Evolutionary conservation across 2,329 filamentous ascomycete species (phyloP), one percentile per base, ranked within the genome.

Genomic region (Aspergillus brunneoviolaceus): DNA sequence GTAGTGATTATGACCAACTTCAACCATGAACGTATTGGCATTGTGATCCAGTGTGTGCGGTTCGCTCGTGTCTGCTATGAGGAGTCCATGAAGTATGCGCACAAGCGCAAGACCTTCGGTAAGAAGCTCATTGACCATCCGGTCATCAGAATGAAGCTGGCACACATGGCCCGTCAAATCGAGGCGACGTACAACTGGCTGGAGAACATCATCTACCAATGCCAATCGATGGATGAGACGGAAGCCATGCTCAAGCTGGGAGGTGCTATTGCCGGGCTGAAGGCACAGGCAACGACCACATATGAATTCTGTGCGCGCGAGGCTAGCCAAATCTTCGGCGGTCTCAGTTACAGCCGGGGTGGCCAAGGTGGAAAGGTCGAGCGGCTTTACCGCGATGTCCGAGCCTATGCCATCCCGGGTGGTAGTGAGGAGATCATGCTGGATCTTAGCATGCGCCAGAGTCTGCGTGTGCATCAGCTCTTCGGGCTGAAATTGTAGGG

Each of bases 371-470:
- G 87, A 60, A 97, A 97, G 86, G 87, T 98, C 55, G 95, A 99
- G 86, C 82, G 95, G 61, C 80, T 99, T 70, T 98, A 98, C 79
- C 86, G 95, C 64, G 95, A 99, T 76, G 95, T 98, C 16, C 85
- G 95, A 69, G 95, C 95, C 0, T 98, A 99, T 77, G 94, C 95
- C 63, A 94, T 99, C 68, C 95, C 95, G 3, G 95, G 95, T 71
- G 95, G 95, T 25, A 92, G 88, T 67, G 94, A 99, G 81, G 95
- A 99, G 84, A 99, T 99, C 67, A 99, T 99, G 95, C 81, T 98
- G 67, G 95, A 99, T 77, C 78, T 99, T 72, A 96, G 91, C 79
- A 96, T 99, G 76, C 85, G 94, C 69, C 93, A 97, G 83, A 90
- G 89, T 64, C 76, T 96, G 82, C 88, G 87, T 76, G 95, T 99